Percentiles rank a stretch among this genome's conserved stretches.
Evolutionary conservation across 495 filamentous ascomycete genomes (phyloP).

Genomic region (Clavariopsis aquatica): DNA sequence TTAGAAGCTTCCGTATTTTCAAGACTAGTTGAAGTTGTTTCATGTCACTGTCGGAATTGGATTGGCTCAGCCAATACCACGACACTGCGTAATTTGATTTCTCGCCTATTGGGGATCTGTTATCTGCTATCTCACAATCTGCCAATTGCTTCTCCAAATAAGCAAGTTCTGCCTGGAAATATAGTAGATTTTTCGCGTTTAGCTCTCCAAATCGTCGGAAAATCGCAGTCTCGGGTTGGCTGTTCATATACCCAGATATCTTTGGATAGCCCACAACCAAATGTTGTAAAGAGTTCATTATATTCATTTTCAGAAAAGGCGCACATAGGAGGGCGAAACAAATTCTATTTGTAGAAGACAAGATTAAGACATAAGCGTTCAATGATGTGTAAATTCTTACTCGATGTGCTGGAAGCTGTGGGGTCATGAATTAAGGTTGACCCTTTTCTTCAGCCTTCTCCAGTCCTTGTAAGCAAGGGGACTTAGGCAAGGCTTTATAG

Average conservation of each 20-base stretch:
- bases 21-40: constrained; percentile 9
- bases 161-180: constrained; percentile 3
- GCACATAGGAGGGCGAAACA: too few relatives aligned
- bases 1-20: background rate
- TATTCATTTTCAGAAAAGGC: too few relatives aligned
- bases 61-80: constrained; percentile 4
- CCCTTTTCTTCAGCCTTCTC: too few relatives aligned
- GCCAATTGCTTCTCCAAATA: background rate
- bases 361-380: too few relatives aligned
- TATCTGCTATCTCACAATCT: background rate
- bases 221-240: constrained; percentile 6
- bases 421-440: too few relatives aligned
- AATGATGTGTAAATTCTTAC: too few relatives aligned
- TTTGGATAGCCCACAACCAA: constrained; percentile 15
- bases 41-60: background rate
- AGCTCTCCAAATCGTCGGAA: constrained; percentile 6
- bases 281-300: background rate
- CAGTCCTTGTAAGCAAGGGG: too few relatives aligned
- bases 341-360: too few relatives aligned
- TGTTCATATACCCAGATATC: constrained; percentile 2
- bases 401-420: too few relatives aligned
- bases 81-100: background rate
- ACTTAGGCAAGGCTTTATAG: too few relatives aligned
- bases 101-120: background rate
- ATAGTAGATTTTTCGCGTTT: constrained; percentile 4